Percentiles rank a stretch among this genome's conserved stretches.
Evolutionary conservation across 2,329 filamentous ascomycete species (phyloP).

Genomic region (Cryphonectria radicalis): DNA sequence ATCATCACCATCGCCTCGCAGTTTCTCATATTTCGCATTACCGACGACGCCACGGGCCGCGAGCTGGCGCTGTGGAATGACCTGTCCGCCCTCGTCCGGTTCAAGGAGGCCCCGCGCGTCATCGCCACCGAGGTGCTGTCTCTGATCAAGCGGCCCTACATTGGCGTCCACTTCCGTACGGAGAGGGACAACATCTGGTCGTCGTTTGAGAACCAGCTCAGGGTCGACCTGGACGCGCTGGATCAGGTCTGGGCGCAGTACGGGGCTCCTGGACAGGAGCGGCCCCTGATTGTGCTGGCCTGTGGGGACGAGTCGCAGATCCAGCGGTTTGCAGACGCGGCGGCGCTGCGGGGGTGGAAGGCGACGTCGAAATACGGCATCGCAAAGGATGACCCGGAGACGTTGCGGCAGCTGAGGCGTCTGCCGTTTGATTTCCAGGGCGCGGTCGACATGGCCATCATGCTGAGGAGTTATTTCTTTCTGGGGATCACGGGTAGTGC

Average conservation of each 20-base stretch:
- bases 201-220: constrained; percentile 40
- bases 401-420: constrained; percentile 32
- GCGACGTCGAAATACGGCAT: constrained; percentile 42
- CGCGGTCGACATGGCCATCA: constrained; percentile 37
- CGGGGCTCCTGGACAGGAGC: constrained; percentile 29
- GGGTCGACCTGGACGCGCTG: constrained; percentile 40
- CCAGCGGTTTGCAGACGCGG: constrained; percentile 37
- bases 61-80: constrained; percentile 43
- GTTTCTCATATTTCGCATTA: constrained; percentile 42
- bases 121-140: constrained; percentile 34
- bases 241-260: constrained; percentile 39
- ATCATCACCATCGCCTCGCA: constrained; percentile 37
- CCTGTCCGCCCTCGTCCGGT: constrained; percentile 38
- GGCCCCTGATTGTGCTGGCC: constrained; percentile 41
- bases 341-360: constrained; percentile 39
- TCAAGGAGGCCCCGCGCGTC: constrained; percentile 36
- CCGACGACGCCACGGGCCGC: constrained; percentile 41
- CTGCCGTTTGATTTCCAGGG: constrained; percentile 39
- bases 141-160: constrained; percentile 36
- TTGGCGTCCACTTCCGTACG: constrained; percentile 43
- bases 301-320: constrained; percentile 42
- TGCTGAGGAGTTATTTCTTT: constrained; percentile 37
- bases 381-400: constrained; percentile 31
- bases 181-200: constrained; percentile 44
- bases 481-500: constrained; percentile 38